These are phyloP conservation scores for Hydnomerulius pinastri DNA, from an alignment of 768 basidiomycete genomes.

Conservation along the genomic window DNA sequence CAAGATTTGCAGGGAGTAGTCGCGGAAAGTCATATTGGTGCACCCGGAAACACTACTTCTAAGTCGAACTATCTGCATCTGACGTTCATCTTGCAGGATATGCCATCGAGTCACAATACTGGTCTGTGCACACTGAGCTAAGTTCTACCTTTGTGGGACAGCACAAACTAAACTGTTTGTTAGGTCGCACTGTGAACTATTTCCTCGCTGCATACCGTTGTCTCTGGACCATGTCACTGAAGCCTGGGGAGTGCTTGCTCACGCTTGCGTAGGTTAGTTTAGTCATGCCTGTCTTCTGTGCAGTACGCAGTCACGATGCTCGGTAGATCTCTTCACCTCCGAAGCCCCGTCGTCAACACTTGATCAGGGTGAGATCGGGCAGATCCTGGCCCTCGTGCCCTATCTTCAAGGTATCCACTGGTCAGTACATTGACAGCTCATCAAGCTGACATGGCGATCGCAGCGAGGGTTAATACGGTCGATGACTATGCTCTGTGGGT, in stretches of 20 bases:
- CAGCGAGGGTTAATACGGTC: not conserved
- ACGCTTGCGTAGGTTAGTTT: not conserved
- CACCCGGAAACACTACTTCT: no score
- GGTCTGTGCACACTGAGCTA: not conserved
- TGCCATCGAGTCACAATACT: constrained; percentile 9
- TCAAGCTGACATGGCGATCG: not conserved
- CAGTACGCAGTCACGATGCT: no score
- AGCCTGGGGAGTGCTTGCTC: not conserved
- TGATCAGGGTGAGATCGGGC: constrained; percentile 6
- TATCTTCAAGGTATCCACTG: not conserved
- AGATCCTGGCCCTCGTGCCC: not conserved
- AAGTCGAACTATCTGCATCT: no score
- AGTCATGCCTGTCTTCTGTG: not conserved
- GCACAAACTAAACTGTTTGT: not conserved
- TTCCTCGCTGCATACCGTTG: not conserved
- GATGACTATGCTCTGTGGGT: constrained; percentile 5
- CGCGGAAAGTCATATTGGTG: not conserved
- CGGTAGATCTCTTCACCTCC: constrained; percentile 14
- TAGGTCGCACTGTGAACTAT: constrained; percentile 6
- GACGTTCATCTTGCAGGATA: not conserved
- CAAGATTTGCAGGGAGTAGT: not conserved
- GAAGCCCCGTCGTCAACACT: constrained; percentile 7
- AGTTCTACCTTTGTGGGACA: no score
- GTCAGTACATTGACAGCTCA: no score
- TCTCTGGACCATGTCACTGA: not conserved